Conservation (phyloP, 331 rosid species). For the Acacia concinna region DNA sequence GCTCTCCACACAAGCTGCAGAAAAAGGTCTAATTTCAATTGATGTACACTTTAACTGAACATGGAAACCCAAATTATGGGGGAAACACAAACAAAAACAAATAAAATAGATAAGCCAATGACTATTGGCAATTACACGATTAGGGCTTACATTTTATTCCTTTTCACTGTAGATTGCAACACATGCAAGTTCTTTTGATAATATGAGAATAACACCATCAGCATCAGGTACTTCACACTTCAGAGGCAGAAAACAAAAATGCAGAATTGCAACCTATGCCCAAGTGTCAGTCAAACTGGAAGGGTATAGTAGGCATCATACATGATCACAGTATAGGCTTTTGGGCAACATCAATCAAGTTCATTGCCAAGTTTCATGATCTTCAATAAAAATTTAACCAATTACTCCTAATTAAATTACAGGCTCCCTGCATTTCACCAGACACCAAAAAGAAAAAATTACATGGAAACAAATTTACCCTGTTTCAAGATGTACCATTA, state of each 20-base stretch:
- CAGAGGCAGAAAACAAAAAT: not conserved
- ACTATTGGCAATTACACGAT: not conserved
- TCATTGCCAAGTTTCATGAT: slow-evolving; percentile 48
- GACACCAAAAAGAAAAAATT: slow-evolving; percentile 41
- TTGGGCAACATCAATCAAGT: slow-evolving; percentile 44
- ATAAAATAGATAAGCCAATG: not conserved
- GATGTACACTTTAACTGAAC: not conserved
- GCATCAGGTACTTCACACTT: not conserved
- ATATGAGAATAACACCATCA: not conserved
- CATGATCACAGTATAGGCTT: slow-evolving; percentile 31
- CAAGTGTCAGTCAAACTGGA: not conserved
- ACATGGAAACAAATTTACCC: slow-evolving; percentile 57
- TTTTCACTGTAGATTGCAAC: not conserved
- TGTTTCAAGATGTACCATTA: slow-evolving; percentile 55
- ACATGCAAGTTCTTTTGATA: not conserved
- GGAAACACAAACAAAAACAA: not conserved
- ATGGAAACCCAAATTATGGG: not conserved
- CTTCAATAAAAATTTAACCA: slow-evolving; percentile 53
- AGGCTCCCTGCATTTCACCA: slow-evolving; percentile 67
- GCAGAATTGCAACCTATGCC: not conserved
- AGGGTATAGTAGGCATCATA: not conserved
- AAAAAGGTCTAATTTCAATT: not conserved
- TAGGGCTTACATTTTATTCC: not conserved
- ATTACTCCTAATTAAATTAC: slow-evolving; percentile 56
- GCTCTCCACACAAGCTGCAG: not conserved